Evolutionary conservation across 2,329 filamentous ascomycete genomes (phyloP).

Genomic region (Westerdykella aurantiaca): DNA sequence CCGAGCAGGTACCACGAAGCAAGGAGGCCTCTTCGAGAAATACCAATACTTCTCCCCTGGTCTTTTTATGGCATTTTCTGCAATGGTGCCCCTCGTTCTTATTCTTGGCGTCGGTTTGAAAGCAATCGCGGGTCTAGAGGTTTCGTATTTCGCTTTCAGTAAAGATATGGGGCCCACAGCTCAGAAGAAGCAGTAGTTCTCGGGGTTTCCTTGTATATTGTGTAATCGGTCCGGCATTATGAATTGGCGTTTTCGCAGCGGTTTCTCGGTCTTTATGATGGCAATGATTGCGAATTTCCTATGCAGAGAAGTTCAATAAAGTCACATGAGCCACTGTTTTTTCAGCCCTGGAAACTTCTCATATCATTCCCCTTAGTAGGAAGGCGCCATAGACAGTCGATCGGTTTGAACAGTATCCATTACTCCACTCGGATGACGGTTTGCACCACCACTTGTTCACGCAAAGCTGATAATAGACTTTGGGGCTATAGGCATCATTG

Average conservation of each 20-base stretch:
- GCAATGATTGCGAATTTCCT: neutral
- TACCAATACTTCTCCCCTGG: constrained; percentile 93
- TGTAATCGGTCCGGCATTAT: constrained; percentile 15
- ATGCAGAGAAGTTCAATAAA: too few species aligned
- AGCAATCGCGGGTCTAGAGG: constrained; percentile 73
- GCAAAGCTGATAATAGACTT: too few species aligned
- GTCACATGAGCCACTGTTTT: too few species aligned
- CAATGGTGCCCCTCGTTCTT: constrained; percentile 62
- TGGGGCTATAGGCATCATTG: too few species aligned
- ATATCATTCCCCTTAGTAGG: too few species aligned
- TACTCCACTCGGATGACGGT: too few species aligned
- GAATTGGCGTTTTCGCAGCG: constrained; percentile 4
- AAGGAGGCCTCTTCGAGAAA: constrained; percentile 66
- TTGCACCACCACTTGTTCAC: too few species aligned
- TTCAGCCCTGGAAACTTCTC: too few species aligned
- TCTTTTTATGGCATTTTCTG: constrained; percentile 80
- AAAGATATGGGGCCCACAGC: constrained; percentile 89
- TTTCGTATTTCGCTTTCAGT: constrained; percentile 91
- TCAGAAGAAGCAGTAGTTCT: constrained; percentile 66
- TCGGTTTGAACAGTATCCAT: too few species aligned
- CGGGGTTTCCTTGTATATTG: constrained; percentile 7
- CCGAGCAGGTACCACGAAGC: constrained; percentile 16
- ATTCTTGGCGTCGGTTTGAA: constrained; percentile 75
- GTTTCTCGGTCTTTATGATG: neutral
- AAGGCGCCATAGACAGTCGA: too few species aligned